phyloP scores from a whole-genome alignment of 176 grass and related monocot species.

The Poa annua region DNA sequence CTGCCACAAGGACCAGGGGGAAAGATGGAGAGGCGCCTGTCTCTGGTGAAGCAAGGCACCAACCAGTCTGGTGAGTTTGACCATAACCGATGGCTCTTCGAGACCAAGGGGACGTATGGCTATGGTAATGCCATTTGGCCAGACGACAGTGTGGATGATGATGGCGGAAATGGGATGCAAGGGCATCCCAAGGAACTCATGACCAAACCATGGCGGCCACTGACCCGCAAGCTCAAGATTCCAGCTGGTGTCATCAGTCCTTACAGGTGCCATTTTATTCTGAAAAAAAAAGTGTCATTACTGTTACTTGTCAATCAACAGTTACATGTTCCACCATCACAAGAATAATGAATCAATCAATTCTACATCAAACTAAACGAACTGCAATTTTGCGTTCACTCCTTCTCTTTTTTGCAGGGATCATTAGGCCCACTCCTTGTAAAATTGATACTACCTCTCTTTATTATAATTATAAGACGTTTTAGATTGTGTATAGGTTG shows the following conservation, averaged over 20 bases:
- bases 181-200: constrained; percentile 85
- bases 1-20: constrained; percentile 43
- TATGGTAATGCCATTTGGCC: constrained; percentile 98
- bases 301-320: constrained; percentile 14
- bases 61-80: constrained; percentile 78
- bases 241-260: constrained; percentile 89
- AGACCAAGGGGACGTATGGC: constrained; percentile 98
- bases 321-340: background rate
- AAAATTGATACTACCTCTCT: background rate
- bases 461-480: too few relatives aligned
- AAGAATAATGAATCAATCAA: background rate
- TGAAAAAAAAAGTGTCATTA: background rate
- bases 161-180: constrained; percentile 39
- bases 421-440: background rate
- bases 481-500: too few relatives aligned
- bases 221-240: constrained; percentile 89
- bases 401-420: background rate
- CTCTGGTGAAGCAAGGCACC: constrained; percentile 59
- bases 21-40: constrained; percentile 65
- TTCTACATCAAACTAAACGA: constrained; percentile 22
- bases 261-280: constrained; percentile 62
- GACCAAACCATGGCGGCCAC: constrained; percentile 87
- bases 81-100: constrained; percentile 95
- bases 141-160: constrained; percentile 61
- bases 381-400: background rate